Conservation (phyloP, 352 stramenopile species). For the Phytopythium cucurbitacearum region DNA sequence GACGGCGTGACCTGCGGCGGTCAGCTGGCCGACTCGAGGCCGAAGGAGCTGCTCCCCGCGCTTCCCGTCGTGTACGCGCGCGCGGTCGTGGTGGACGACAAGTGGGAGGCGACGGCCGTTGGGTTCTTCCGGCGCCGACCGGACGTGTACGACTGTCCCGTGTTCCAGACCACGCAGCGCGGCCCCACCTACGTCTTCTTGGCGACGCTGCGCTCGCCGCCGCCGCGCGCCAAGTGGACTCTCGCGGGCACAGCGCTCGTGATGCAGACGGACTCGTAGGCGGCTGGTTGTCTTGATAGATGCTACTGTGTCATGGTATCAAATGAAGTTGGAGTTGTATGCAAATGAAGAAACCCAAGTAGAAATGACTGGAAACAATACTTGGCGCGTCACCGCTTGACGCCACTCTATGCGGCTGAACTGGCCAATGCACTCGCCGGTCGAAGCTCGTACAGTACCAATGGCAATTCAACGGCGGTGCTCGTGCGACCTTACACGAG, state of each 20-base stretch:
- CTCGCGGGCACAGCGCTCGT: constrained; percentile 91
- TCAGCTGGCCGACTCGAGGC: constrained; percentile 82
- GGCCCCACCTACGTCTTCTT: constrained; percentile 96
- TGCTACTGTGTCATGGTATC: not conserved
- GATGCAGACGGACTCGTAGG: constrained; percentile 89
- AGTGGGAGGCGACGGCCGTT: constrained; percentile 93
- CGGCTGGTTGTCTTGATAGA: not conserved
- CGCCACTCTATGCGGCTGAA: too few species aligned
- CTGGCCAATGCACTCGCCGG: too few species aligned
- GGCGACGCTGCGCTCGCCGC: constrained; percentile 90
- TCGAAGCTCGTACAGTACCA: too few species aligned
- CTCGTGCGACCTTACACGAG: too few species aligned
- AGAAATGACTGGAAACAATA: constrained; percentile 9
- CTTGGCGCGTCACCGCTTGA: too few species aligned
- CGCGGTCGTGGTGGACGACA: constrained; percentile 85
- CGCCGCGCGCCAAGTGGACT: constrained; percentile 89
- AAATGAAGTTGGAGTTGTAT: not conserved
- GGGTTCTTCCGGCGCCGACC: constrained; percentile 89
- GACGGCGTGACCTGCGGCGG: constrained; percentile 87
- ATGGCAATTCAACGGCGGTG: too few species aligned
- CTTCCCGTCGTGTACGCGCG: constrained; percentile 93
- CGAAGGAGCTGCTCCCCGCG: constrained; percentile 91
- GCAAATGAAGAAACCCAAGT: constrained; percentile 14
- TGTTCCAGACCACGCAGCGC: constrained; percentile 95
- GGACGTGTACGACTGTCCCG: constrained; percentile 92